Base-by-base conservation (phyloP, 148 eudicot species). In the Rheum nobile region DNA sequence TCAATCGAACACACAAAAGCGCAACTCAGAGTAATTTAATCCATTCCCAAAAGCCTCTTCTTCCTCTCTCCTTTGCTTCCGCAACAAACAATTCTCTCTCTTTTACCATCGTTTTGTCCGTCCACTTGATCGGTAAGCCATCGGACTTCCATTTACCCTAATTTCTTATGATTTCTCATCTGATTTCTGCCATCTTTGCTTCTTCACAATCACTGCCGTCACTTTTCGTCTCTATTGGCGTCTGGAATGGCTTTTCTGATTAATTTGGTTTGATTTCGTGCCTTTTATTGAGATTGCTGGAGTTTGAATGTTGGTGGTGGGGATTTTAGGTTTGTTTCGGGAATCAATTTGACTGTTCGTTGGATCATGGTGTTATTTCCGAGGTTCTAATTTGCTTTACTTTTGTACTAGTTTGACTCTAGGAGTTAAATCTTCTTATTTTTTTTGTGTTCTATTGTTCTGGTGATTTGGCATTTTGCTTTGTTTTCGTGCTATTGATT, bases 51-150 rank as follows among this genome's bases (percentile, higher is more conserved):
- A 65, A 65, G 32, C 26, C 31, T 4, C 32, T 28, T 24, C 67
- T 65, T 32, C 39, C 22, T 31, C 69, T n/a, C 31, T 21, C 11
- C 41, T 65, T 65, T 65, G 41, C 70, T 65, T 65, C 70, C 21
- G 2, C 41, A 31, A 31, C 70, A 65, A 65, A 1, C 70, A 4
- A 34, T 65, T 19, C 70, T 31, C 70, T 65, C 70, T 65, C 39
- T 65, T 65, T 29, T 65, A 14, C 70, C 70, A 32, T 65, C 70
- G 70, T 32, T 65, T 32, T 29, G n/a, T 65, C 70, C 70, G 70
- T 34, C 70, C 3, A 16, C 39, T 65, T 65, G 39, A 65, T 65
- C 70, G 70, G 70, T 65, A 32, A 14, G 70, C 39, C 32, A 10
- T 34, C 70, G 22, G 41, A 65, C 6, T n/a, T 32, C 11, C 70